Evolutionary conservation across 306 rosid species (phyloP).

Genomic region (Medicago truncatula): DNA sequence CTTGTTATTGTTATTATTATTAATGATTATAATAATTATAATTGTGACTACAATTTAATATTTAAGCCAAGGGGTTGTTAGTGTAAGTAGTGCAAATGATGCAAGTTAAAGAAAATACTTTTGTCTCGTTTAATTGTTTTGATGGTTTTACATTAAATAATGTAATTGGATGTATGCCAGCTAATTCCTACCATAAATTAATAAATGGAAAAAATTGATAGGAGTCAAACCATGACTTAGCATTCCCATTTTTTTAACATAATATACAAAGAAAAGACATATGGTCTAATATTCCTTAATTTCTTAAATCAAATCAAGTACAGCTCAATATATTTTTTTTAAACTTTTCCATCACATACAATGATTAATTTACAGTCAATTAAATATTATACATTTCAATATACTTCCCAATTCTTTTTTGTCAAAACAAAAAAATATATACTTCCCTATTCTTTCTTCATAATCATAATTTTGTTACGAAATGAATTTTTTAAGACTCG

Average conservation of each 20-base stretch:
- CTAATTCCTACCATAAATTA: constrained; percentile 17
- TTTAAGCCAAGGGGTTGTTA: too few species aligned
- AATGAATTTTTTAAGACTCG: background rate
- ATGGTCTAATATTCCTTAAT: constrained; percentile 6
- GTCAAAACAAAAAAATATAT: too few species aligned
- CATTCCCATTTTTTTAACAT: background rate
- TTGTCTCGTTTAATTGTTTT: background rate
- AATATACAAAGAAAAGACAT: constrained; percentile 8
- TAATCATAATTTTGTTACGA: background rate
- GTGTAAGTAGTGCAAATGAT: constrained; percentile 12
- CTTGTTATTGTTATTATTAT: background rate
- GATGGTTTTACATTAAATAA: constrained; percentile 1
- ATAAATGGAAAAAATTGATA: constrained; percentile 12
- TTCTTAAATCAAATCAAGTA: constrained; percentile 2
- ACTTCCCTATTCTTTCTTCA: background rate
- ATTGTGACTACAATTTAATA: background rate
- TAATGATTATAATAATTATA: background rate
- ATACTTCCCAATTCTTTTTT: background rate
- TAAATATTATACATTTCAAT: too few species aligned
- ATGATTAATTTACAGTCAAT: too few species aligned
- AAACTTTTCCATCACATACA: constrained; percentile 23
- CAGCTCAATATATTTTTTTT: constrained; percentile 2
- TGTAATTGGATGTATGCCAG: constrained; percentile 29
- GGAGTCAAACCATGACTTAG: constrained; percentile 43
- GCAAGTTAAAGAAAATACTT: background rate